phyloP scores from a whole-genome alignment of 805 yeast species.

The Wickerhamiella siamensis region DNA sequence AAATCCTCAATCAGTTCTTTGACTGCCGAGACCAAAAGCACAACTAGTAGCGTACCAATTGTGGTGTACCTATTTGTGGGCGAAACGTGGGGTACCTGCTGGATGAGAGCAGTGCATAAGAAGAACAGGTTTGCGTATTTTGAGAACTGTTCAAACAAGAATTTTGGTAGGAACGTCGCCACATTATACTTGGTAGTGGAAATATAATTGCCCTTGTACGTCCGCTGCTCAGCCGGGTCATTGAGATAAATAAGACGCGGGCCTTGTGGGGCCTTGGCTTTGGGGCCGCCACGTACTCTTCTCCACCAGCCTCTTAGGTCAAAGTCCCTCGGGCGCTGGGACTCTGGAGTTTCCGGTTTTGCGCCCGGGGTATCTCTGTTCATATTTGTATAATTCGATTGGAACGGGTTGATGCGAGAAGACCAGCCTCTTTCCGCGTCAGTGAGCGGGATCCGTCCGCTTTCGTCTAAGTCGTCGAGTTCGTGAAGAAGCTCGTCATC shows the following conservation, averaged over 20 bases:
- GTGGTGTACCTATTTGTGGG: constrained; percentile 96
- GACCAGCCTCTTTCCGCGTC: not conserved
- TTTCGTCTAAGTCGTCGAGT: constrained; percentile 15
- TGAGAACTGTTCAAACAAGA: constrained; percentile 89
- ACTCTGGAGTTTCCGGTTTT: constrained; percentile 8
- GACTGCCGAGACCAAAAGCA: constrained; percentile 76
- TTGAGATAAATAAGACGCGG: constrained; percentile 59
- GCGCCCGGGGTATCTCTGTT: constrained; percentile 6
- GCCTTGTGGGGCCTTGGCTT: constrained; percentile 20
- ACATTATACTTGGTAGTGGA: constrained; percentile 90
- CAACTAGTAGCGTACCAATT: constrained; percentile 76
- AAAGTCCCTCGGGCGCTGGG: constrained; percentile 18
- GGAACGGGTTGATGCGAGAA: not conserved
- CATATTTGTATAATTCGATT: not conserved
- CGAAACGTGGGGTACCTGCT: constrained; percentile 92
- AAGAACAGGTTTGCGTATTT: constrained; percentile 93
- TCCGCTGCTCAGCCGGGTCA: constrained; percentile 42
- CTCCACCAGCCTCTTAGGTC: constrained; percentile 24
- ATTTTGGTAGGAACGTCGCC: constrained; percentile 89
- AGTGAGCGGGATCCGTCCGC: constrained; percentile 8
- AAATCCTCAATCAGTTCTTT: constrained; percentile 86
- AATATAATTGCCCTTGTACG: constrained; percentile 69
- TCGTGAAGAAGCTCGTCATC: constrained; percentile 11
- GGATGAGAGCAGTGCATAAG: constrained; percentile 80
- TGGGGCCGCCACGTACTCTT: constrained; percentile 19